Evolutionary conservation across 306 rosid genomes (phyloP).

Genomic region (Quercus wislizeni): DNA sequence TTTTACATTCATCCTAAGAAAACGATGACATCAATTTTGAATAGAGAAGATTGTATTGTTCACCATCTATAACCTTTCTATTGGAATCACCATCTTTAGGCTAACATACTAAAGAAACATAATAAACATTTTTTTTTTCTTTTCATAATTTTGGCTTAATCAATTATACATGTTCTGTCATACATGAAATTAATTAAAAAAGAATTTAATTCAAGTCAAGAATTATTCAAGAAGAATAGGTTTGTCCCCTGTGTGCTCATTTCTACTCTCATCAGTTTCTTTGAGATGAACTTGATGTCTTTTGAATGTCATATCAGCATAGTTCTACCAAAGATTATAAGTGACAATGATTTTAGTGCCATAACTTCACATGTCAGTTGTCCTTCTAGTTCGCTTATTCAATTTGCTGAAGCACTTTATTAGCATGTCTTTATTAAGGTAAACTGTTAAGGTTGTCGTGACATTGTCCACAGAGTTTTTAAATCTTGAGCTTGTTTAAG

Average conservation of each 20-base stretch:
- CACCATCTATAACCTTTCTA: too few species aligned
- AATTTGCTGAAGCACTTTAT: neutral
- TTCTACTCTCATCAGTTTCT: neutral
- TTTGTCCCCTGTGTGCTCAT: neutral
- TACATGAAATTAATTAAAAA: neutral
- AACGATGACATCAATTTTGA: neutral
- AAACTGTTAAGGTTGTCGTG: too few species aligned
- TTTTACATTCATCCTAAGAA: conserved; percentile 6
- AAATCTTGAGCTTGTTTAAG: too few species aligned
- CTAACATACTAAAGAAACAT: neutral
- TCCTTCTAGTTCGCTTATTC: neutral
- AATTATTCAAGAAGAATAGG: neutral
- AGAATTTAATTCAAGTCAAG: neutral
- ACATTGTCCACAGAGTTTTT: too few species aligned
- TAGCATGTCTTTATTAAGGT: too few species aligned
- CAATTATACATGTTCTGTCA: neutral
- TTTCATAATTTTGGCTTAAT: neutral
- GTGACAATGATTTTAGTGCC: neutral
- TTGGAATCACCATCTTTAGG: neutral
- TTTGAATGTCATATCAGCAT: too few species aligned
- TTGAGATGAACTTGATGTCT: neutral
- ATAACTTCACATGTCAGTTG: neutral
- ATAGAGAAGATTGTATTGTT: neutral
- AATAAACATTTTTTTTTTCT: neutral
- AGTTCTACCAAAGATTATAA: neutral